A percentile compares a stretch with the other conserved stretches of the same genome.
Conservation (phyloP, 805 yeast genomes). For the Ogataea ramenticola region DNA sequence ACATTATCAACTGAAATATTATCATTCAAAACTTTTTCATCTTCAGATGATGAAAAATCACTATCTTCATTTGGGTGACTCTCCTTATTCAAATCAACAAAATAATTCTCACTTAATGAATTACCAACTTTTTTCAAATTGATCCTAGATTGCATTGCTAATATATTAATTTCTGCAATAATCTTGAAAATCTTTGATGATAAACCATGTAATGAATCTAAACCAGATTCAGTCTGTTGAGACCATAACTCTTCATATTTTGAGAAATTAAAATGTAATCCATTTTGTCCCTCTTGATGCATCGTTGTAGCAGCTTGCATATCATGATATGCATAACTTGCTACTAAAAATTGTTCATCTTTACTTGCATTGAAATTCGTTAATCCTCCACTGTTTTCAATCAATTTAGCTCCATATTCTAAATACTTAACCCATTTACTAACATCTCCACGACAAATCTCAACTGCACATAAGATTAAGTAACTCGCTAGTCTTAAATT, state of each 20-base stretch:
- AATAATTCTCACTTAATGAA: constrained; percentile 13
- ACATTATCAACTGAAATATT: neutral
- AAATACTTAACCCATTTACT: constrained; percentile 65
- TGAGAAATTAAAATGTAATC: constrained; percentile 55
- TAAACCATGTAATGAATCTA: constrained; percentile 69
- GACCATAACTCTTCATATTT: constrained; percentile 51
- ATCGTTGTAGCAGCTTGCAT: constrained; percentile 48
- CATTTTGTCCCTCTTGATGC: constrained; percentile 38
- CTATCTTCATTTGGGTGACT: constrained; percentile 1
- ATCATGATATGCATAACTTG: constrained; percentile 79
- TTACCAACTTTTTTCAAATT: constrained; percentile 17
- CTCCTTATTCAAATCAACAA: neutral
- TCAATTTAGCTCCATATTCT: constrained; percentile 56
- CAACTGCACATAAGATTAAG: constrained; percentile 68
- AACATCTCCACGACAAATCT: constrained; percentile 78
- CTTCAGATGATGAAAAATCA: constrained; percentile 2
- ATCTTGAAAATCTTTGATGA: constrained; percentile 60
- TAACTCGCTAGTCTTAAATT: constrained; percentile 53
- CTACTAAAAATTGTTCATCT: constrained; percentile 64
- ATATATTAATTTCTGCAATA: constrained; percentile 59
- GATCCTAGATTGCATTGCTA: constrained; percentile 46
- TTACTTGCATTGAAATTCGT: constrained; percentile 41
- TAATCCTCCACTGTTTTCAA: constrained; percentile 57
- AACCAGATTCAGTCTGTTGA: constrained; percentile 31
- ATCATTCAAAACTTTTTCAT: neutral